Conservation (phyloP, 192 early-diverging fungal species). For the Podochytrium sp. region DNA sequence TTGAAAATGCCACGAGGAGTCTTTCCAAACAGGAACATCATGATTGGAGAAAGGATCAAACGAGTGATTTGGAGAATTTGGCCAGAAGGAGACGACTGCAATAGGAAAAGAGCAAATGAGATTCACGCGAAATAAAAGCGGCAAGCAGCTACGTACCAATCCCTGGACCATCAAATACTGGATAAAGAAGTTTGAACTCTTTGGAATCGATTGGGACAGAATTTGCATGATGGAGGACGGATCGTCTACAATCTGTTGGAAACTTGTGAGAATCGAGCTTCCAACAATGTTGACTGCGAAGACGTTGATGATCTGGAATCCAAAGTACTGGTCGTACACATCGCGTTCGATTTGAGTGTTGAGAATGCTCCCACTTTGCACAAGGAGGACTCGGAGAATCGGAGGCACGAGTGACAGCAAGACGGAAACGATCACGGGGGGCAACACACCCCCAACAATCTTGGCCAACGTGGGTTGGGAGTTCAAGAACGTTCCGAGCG, state of each 20-base stretch:
- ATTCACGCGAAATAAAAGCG: neutral
- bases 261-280: slow-evolving; percentile 58
- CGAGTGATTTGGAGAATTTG: slow-evolving; percentile 72
- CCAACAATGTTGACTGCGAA: slow-evolving; percentile 78
- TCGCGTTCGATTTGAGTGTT: slow-evolving; percentile 62
- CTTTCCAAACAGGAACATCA: slow-evolving; percentile 64
- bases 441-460: slow-evolving; percentile 77
- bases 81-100: slow-evolving; percentile 57
- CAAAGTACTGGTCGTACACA: slow-evolving; percentile 71
- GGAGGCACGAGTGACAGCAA: slow-evolving; percentile 73
- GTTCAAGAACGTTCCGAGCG: slow-evolving; percentile 47
- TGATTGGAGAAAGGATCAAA: slow-evolving; percentile 61
- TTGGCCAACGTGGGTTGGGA: slow-evolving; percentile 47
- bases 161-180: slow-evolving; percentile 83
- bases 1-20: slow-evolving; percentile 72
- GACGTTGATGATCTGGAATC: slow-evolving; percentile 71
- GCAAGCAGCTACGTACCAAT: slow-evolving; percentile 35
- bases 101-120: neutral
- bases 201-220: slow-evolving; percentile 68
- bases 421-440: slow-evolving; percentile 68
- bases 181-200: slow-evolving; percentile 79
- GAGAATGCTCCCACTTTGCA: slow-evolving; percentile 63
- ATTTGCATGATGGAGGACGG: slow-evolving; percentile 52
- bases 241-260: slow-evolving; percentile 58
- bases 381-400: slow-evolving; percentile 62